A percentile compares a stretch with the other conserved stretches of the same genome.
phyloP scores from a whole-genome alignment of 352 stramenopile species.

The Phytophthora citrophthora region DNA sequence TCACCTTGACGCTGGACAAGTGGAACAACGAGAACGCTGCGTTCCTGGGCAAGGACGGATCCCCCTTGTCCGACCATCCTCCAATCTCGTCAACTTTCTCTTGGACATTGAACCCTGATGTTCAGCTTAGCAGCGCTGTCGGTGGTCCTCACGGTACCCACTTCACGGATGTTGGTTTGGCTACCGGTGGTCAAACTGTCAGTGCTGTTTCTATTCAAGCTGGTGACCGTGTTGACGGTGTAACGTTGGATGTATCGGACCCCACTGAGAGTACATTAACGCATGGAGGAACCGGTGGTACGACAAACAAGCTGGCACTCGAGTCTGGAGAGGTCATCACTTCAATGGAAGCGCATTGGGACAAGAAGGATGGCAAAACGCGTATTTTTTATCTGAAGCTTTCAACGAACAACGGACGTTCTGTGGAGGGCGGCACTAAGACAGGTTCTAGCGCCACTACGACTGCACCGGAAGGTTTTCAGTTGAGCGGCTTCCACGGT shows the following conservation, averaged over 20 bases:
- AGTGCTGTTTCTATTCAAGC: slow-evolving; percentile 43
- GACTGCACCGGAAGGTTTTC: slow-evolving; percentile 43
- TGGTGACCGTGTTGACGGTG: slow-evolving; percentile 38
- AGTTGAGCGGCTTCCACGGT: slow-evolving; percentile 47
- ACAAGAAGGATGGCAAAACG: slow-evolving; percentile 41
- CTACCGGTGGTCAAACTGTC: slow-evolving; percentile 28
- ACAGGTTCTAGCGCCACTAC: slow-evolving; percentile 37
- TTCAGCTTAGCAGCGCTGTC: slow-evolving; percentile 43
- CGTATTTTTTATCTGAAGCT: slow-evolving; percentile 57
- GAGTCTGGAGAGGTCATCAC: slow-evolving; percentile 47
- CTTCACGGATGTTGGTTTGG: slow-evolving; percentile 44
- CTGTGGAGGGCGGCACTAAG: slow-evolving; percentile 32
- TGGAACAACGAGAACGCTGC: slow-evolving; percentile 47
- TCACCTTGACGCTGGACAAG: slow-evolving; percentile 40
- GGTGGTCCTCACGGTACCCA: slow-evolving; percentile 46
- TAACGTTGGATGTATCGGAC: slow-evolving; percentile 23
- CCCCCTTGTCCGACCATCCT: slow-evolving; percentile 49
- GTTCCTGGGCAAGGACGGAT: slow-evolving; percentile 38
- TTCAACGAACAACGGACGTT: slow-evolving; percentile 40
- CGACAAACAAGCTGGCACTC: slow-evolving; percentile 37
- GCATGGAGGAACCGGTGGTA: slow-evolving; percentile 47
- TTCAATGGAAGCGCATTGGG: slow-evolving; percentile 50
- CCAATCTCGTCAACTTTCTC: slow-evolving; percentile 49
- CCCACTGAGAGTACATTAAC: slow-evolving; percentile 35
- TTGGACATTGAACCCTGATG: slow-evolving; percentile 40